Percentiles rank a stretch among this genome's conserved stretches.
phyloP scores from a whole-genome alignment of 768 basidiomycete genomes.

The Agaricus bisporus region DNA sequence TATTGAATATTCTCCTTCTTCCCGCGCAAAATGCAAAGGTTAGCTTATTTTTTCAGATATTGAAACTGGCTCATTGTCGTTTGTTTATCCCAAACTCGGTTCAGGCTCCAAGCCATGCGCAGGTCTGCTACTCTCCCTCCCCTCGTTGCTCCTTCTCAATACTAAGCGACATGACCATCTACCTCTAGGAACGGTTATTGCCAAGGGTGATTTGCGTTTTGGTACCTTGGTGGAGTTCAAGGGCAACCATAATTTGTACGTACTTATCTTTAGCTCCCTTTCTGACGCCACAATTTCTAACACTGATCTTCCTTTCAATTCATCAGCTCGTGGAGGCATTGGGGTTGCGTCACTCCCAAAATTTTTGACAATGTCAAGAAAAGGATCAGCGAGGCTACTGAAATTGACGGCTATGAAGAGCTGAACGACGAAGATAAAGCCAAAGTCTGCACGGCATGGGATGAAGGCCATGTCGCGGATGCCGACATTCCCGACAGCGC shows the following conservation, averaged over 20 bases:
- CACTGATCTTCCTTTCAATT: background rate
- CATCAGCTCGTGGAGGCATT: slow-evolving; percentile 77
- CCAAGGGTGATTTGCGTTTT: slow-evolving; percentile 67
- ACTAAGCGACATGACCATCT: background rate
- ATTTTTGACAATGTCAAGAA: slow-evolving; percentile 70
- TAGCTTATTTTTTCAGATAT: slow-evolving; percentile 19
- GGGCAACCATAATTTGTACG: slow-evolving; percentile 64
- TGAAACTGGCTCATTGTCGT: slow-evolving; percentile 18
- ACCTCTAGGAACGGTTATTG: slow-evolving; percentile 56
- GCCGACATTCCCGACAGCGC: slow-evolving; percentile 80
- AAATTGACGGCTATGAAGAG: slow-evolving; percentile 86
- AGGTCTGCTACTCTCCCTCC: slow-evolving; percentile 36
- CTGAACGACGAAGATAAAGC: slow-evolving; percentile 64
- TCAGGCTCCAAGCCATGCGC: slow-evolving; percentile 72
- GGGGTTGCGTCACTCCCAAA: slow-evolving; percentile 76
- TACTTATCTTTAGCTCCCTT: slow-evolving; percentile 16
- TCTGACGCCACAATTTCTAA: background rate
- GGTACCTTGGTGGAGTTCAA: slow-evolving; percentile 71
- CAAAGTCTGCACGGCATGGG: slow-evolving; percentile 66
- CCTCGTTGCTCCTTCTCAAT: slow-evolving; percentile 9
- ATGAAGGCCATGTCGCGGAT: slow-evolving; percentile 71
- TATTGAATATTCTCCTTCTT: slow-evolving; percentile 66
- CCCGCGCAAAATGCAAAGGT: slow-evolving; percentile 79
- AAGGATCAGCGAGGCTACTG: slow-evolving; percentile 47
- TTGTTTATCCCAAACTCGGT: slow-evolving; percentile 14